These are phyloP conservation scores for Annulohypoxylon truncatum DNA, from an alignment of 2,329 filamentous ascomycete species.

Conservation along the genomic window DNA sequence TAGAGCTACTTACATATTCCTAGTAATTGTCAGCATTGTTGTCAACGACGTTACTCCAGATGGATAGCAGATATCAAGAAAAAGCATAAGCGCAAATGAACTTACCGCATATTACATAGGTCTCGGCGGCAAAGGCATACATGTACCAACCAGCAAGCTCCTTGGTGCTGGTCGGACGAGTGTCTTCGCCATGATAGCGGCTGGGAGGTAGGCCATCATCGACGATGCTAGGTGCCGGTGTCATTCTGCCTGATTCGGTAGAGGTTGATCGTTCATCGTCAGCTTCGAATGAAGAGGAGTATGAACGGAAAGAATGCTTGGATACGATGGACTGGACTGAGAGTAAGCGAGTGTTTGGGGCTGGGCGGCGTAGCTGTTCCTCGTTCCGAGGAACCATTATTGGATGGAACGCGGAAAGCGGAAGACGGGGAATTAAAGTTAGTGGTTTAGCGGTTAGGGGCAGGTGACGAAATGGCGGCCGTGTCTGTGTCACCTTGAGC, in stretches of 20 bases:
- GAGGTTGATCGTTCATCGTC: constrained; percentile 74
- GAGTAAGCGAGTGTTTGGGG: constrained; percentile 59
- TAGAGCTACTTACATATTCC: constrained; percentile 46
- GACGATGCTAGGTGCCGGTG: constrained; percentile 52
- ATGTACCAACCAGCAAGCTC: constrained; percentile 96
- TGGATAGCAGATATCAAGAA: background rate
- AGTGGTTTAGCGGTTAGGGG: background rate
- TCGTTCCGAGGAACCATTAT: constrained; percentile 54
- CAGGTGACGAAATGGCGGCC: background rate
- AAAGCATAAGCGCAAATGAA: constrained; percentile 33
- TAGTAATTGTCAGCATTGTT: constrained; percentile 32
- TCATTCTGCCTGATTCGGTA: constrained; percentile 54
- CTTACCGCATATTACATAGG: constrained; percentile 93
- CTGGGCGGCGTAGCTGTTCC: constrained; percentile 50
- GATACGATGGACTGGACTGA: constrained; percentile 64
- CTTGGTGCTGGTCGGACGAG: constrained; percentile 84
- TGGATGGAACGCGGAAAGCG: constrained; percentile 18
- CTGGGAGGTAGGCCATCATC: constrained; percentile 55
- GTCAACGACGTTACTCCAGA: too few relatives aligned
- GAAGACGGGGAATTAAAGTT: background rate
- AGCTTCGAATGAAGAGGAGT: constrained; percentile 73
- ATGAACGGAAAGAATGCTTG: constrained; percentile 68
- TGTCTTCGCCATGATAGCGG: constrained; percentile 85
- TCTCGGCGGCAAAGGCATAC: constrained; percentile 96
- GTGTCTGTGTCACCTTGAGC: background rate